phyloP scores from a whole-genome alignment of 2,329 filamentous ascomycete genomes.

The Aspergillus niger region DNA sequence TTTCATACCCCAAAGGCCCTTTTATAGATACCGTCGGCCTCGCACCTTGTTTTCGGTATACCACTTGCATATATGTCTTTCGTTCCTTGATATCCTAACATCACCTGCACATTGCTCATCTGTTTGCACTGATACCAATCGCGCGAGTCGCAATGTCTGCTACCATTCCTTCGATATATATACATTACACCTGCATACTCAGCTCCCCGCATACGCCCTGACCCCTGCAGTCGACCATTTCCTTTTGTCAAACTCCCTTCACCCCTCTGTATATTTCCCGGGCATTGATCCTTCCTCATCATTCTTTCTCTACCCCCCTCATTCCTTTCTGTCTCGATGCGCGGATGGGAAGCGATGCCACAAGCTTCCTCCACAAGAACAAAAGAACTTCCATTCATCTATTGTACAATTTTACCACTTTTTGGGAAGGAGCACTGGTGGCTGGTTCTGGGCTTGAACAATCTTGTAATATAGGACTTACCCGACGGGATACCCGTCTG shows the following conservation, averaged over 20 bases:
- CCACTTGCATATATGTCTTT: constrained; percentile 24
- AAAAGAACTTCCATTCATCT: constrained; percentile 14
- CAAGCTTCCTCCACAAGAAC: constrained; percentile 3
- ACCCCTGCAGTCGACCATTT: constrained; percentile 22
- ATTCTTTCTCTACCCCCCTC: constrained; percentile 19
- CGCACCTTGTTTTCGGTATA: constrained; percentile 33
- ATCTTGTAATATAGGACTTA: constrained; percentile 38
- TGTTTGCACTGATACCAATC: constrained; percentile 30
- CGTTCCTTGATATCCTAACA: constrained; percentile 19
- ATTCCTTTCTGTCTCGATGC: constrained; percentile 25
- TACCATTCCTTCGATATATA: constrained; percentile 29
- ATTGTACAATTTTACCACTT: constrained; percentile 24
- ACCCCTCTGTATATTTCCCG: constrained; percentile 20
- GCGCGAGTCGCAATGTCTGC: constrained; percentile 36
- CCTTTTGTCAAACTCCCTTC: constrained; percentile 23
- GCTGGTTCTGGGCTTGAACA: constrained; percentile 27
- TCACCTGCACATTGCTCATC: constrained; percentile 25
- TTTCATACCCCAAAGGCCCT: constrained; percentile 44
- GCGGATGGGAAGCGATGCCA: constrained; percentile 13
- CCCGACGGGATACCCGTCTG: constrained; percentile 20
- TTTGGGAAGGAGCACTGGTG: constrained; percentile 26
- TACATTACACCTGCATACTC: neutral
- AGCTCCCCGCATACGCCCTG: constrained; percentile 2
- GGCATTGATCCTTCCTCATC: constrained; percentile 9
- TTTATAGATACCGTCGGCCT: constrained; percentile 41